Evolutionary conservation across 352 stramenopile genomes (phyloP), one percentile per base, ranked within the genome.

Genomic region (Globisporangium nodosum): DNA sequence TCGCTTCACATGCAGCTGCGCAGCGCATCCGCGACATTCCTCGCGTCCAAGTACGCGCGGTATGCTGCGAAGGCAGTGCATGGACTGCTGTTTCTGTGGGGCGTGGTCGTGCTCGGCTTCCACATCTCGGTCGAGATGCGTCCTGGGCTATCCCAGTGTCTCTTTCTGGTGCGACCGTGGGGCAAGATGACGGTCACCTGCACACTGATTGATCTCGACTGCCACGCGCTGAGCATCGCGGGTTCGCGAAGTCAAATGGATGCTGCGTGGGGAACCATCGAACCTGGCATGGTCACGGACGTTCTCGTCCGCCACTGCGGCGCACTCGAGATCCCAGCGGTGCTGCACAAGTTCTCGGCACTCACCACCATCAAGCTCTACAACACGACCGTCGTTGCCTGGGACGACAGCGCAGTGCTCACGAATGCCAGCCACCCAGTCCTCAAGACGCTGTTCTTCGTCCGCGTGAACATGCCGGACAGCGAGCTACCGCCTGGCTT

Each of bases 281-380:
- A 83, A n/a, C 43, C 39, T 0, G 12, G 30, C 3, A 66, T 65
- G 5, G 56, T 76, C 1, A 42, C 45, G 12, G 46, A 70, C 3
- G 49, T 86, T 12, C 56, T 71, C 5, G 61, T 85, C 12, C 70
- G 70, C 11, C 69, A 88, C 33, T 86, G 73, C 33, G 46, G 59
- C 0, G 42, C 33, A 7, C 43, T 86, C 2, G 69, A 83, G 39
- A 64, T 84, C 8, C 54, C 65, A 2, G 21, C 49, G 2, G 50
- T 48, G 1, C 20, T 86, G 3, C 55, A 69, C 1, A 12, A 54
- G 3, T 81, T 86, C 54, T 64, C 52, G 1, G 46, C 52, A 2
- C 54, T 85, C 1, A 52, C 78, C n/a, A 55, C 68, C 2, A 27
- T 82, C 5, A 80, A 81, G 49, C 58, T 80, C 30, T 81, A 78